Base-by-base conservation (phyloP, 495 filamentous ascomycete genomes). In the Daldinia concentrica region DNA sequence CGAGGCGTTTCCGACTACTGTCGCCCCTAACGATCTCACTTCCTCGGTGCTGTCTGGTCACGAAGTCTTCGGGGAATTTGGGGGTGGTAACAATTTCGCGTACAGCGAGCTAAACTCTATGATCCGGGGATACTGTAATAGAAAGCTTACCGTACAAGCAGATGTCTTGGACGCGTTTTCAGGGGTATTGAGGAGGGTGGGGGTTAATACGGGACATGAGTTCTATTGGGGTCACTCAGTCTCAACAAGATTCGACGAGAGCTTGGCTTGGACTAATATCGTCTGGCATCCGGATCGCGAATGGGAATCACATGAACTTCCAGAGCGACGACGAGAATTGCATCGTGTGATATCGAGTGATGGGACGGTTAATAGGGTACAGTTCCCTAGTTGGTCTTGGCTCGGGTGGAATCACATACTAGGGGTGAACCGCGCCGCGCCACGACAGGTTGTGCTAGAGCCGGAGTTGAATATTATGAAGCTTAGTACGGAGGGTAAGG, bases 341-440 rank as follows among this genome's bases (percentile, higher is more conserved):
- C 66, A 62, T n/a, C 50, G 58, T 12, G 66, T 63, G 30, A 51
- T 52, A 34, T 29, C 51, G n/a, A 22, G 27, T 30, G 57, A 62
- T 26, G 66, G 66, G 17, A 15, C 26, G n/a, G 27, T 68, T 6
- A 14, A 51, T 39, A 17, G 39, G 54, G 30, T 68, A 24, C 52
- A 39, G 41, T 74, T 71, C 27, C 71, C 58, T 3, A 71, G 71
- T 24, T 74, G 63, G 72, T 74, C 72, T 1, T 74, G 68, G 62
- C 39, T 71, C 4, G 68, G 72, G 1, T 68, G 72, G 72, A 58
- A 63, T 29, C 14, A 58, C 22, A 41, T 58, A 8, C 29, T 51
- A 8, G 58, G 65, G 1, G 22, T 69, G n/a, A 61, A 56, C 22
- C 66, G 66, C 17, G 34, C 54, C 8, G 62, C 58, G 27, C 60